Base-by-base conservation (phyloP, 1,284 basidiomycete genomes). In the Papiliotrema fonsecae region DNA sequence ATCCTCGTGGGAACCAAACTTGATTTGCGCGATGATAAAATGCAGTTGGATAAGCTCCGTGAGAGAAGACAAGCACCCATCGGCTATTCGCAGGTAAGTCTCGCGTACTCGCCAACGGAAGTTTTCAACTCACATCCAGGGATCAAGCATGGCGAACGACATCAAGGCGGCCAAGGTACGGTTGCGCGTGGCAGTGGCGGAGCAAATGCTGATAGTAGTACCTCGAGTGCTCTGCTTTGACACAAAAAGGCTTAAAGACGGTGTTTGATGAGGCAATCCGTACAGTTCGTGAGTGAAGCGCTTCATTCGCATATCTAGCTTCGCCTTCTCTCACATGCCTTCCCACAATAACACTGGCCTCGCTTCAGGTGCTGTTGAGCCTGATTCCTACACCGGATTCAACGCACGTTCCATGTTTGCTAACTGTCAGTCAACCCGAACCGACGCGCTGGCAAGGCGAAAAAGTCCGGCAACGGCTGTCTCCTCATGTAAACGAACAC, bases 1-100 rank as follows among this genome's bases (percentile, higher is more conserved):
- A 88, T 99, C 60, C 80, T 99, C 50, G 93, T 99, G 46, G 96
- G 96, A 24, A 99, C 96, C 49, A 98, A 98, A 78, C 81, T 97
- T 56, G 96, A 98, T 79, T 78, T 99, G 66, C 86, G 96, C 62
- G 94, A 98, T 72, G 96, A 98, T 75, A 87, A 82, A 14, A 80
- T 81, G 47, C 93, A 89, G 32, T 86, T 96, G 57, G 86, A 92
- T 70, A 94, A 92, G 76, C 78, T 98, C 61, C 80, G 89, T 61
- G 96, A 97, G 69, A 88, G 96, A 60, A 85, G 93, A 65, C 94
- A 96, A 87, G 82, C 84, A 47, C 94, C 96, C 34, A 96, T 98
- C 67, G 81, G 84, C 57, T 98, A 94, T 38, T 22, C 56, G 13
- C 65, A 65, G 52, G 64, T 65, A 45, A 42, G 58, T 55, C 5